Evolutionary conservation across 768 basidiomycete genomes (phyloP).

Genomic region (Xerocomellus intermedius): DNA sequence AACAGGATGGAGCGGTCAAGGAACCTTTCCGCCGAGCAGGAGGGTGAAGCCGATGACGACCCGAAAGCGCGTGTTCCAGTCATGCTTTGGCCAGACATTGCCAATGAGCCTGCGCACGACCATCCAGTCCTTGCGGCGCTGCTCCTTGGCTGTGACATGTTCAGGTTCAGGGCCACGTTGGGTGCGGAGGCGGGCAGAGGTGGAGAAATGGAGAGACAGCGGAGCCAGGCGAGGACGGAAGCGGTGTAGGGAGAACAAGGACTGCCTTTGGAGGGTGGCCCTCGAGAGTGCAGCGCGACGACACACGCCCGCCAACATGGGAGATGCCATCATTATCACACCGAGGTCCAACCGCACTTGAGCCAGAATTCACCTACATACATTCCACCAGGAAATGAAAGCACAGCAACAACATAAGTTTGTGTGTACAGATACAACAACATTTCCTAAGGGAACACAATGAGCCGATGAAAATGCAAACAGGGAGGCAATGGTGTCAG

Average conservation of each 20-base stretch:
- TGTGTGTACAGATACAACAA: constrained; percentile 6
- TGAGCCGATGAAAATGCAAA: neutral
- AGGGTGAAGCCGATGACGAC: constrained; percentile 82
- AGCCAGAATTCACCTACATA: too few relatives aligned
- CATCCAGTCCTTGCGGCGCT: constrained; percentile 80
- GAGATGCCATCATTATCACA: neutral
- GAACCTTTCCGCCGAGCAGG: constrained; percentile 82
- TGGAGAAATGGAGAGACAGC: constrained; percentile 13
- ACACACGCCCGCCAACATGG: constrained; percentile 24
- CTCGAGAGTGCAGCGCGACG: constrained; percentile 25
- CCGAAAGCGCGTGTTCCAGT: constrained; percentile 77
- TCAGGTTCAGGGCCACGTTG: constrained; percentile 11
- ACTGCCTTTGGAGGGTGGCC: constrained; percentile 4
- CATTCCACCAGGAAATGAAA: neutral
- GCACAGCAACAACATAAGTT: neutral
- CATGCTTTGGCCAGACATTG: constrained; percentile 90
- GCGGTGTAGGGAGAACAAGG: constrained; percentile 7
- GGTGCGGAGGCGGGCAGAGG: constrained; percentile 13
- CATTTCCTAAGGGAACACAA: neutral
- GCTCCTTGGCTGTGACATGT: constrained; percentile 35
- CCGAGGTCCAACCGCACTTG: too few relatives aligned
- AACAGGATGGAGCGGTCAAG: constrained; percentile 8
- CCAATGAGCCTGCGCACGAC: constrained; percentile 80
- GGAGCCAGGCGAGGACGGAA: neutral
- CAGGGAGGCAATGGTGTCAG: constrained; percentile 2